Conservation (phyloP, 345 rosid species). For the Hibiscus syriacus region DNA sequence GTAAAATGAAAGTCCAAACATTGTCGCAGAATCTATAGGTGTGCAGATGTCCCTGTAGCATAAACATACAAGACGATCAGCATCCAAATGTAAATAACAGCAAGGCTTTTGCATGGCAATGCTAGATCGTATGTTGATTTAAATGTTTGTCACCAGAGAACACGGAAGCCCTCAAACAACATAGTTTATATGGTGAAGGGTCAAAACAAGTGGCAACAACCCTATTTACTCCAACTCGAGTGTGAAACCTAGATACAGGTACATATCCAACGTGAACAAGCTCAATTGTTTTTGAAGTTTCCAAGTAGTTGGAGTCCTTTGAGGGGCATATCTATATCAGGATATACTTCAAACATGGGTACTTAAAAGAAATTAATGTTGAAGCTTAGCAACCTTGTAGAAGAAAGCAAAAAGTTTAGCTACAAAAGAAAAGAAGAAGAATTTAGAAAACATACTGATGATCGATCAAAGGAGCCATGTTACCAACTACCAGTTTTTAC, state of each 20-base stretch:
- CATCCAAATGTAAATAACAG: background rate
- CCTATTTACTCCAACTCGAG: background rate
- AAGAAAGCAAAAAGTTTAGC: background rate
- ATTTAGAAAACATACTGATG: background rate
- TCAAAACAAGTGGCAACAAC: background rate
- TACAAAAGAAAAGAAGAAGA: background rate
- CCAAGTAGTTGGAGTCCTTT: background rate
- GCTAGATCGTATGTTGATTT: background rate
- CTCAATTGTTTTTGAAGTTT: background rate
- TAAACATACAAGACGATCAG: background rate
- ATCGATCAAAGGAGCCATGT: background rate
- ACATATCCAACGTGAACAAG: background rate
- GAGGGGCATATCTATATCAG: background rate
- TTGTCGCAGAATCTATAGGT: constrained; percentile 99
- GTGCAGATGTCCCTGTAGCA: constrained; percentile 85
- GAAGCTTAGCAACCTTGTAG: background rate
- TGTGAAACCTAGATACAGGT: background rate
- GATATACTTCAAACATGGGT: background rate
- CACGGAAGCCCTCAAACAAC: too few species aligned
- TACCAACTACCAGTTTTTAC: background rate
- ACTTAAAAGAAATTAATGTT: background rate
- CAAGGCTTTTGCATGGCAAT: background rate
- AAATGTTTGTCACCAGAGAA: background rate
- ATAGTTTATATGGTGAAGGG: too few species aligned
- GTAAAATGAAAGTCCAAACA: constrained; percentile 97